Evolutionary conservation across 305 asterid species (phyloP), one percentile per base, ranked within the genome.

Genomic region (Fraxinus sp.): DNA sequence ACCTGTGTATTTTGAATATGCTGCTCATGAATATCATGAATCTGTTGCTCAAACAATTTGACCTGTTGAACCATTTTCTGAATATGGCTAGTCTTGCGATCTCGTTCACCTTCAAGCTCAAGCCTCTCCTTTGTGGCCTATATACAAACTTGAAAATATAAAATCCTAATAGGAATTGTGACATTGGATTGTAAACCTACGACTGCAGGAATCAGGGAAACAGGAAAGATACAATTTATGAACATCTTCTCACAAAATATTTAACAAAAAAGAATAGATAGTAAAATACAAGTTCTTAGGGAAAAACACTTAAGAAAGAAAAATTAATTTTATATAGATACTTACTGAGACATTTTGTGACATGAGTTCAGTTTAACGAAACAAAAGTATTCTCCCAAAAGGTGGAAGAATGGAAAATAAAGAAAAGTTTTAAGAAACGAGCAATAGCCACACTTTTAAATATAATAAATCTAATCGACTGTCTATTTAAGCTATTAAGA

Each of bases 1-100:
- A 92, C 99, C 97, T 96, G 98, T 22, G 99, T 92, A 82, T 89
- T 88, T 83, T 87, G 88, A 62, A 78, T 80, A 86, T 87, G 90
- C 89, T 92, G 96, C 89, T 91, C 95, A 74, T 85, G 90, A 75
- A 88, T 80, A 79, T 93, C 97, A 83, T 85, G 88, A 82, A 92
- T 93, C 90, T 92, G 97, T 80, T 85, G 87, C 80, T 94, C 92
- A 81, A 91, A 88, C 41, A 64, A 83, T 86, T 92, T 87, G 80
- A 88, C 87, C 77, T 84, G 91, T 80, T 86, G 87, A 85, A 55
- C 85, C 89, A 88, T 77, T 41, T 83, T 87, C 78, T 87, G 82
- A 55, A 89, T 86, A 73, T 84, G 88, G 86, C 91, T 88, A 78
- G 64, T 77, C 86, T 43, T 85, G 87, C 89, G 91, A 2, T 75